These are phyloP conservation scores for Bauhinia variegata DNA, from an alignment of 306 rosid genomes.

Conservation along the genomic window DNA sequence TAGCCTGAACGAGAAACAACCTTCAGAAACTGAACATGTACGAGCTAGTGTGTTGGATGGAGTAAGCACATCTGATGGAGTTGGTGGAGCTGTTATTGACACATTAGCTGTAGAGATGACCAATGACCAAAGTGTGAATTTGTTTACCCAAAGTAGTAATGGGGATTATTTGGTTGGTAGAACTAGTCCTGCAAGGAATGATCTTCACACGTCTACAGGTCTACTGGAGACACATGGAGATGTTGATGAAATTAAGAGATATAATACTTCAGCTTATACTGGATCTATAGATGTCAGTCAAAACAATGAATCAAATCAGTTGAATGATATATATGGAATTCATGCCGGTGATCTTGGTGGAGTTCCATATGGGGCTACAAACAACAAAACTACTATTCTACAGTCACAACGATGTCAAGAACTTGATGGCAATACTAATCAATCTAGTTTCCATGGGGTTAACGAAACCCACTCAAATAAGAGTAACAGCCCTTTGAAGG, in stretches of 20 bases:
- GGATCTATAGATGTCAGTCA: slow-evolving; percentile 46
- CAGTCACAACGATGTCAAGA: slow-evolving; percentile 49
- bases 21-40: slow-evolving; percentile 62
- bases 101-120: slow-evolving; percentile 41
- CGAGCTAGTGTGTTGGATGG: slow-evolving; percentile 58
- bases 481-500: slow-evolving; percentile 47
- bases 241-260: slow-evolving; percentile 47
- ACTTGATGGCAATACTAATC: slow-evolving; percentile 47
- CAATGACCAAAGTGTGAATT: slow-evolving; percentile 42
- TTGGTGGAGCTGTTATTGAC: slow-evolving; percentile 43
- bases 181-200: slow-evolving; percentile 36
- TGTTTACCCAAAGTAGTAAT: slow-evolving; percentile 48
- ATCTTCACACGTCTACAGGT: slow-evolving; percentile 43
- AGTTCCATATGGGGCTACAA: slow-evolving; percentile 44
- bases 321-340: slow-evolving; percentile 40
- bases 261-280: slow-evolving; percentile 39
- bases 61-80: slow-evolving; percentile 71
- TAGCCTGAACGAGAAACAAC: slow-evolving; percentile 55
- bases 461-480: slow-evolving; percentile 51
- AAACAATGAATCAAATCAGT: slow-evolving; percentile 40
- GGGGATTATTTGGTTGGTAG: slow-evolving; percentile 43
- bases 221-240: slow-evolving; percentile 42
- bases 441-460: slow-evolving; percentile 45
- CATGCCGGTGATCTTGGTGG: slow-evolving; percentile 40
- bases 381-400: slow-evolving; percentile 42